Conservation (phyloP, 768 basidiomycete species). For the Vararia minispora region DNA sequence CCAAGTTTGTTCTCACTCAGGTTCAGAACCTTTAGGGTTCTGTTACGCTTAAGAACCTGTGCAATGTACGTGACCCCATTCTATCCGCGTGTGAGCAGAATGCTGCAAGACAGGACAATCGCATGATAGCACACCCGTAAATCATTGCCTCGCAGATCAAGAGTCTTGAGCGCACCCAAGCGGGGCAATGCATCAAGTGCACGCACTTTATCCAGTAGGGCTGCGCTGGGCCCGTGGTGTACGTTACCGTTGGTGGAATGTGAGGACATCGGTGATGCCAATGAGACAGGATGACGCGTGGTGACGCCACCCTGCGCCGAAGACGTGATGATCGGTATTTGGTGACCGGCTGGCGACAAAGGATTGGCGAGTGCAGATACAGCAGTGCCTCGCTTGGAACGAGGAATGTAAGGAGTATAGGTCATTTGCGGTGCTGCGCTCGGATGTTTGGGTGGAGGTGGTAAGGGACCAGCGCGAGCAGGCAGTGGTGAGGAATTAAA, state of each 20-base stretch:
- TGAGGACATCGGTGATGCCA: conserved; percentile 7
- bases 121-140: conserved; percentile 49
- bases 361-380: conserved; percentile 21
- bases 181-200: conserved; percentile 83
- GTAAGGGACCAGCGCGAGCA: conserved; percentile 27
- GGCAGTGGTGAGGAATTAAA: conserved; percentile 23
- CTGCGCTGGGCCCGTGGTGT: conserved; percentile 51
- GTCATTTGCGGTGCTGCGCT: conserved; percentile 50
- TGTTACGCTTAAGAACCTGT: conserved; percentile 92
- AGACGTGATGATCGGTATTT: conserved; percentile 59
- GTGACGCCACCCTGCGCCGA: conserved; percentile 39
- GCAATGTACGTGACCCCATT: conserved; percentile 82
- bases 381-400: conserved; percentile 36
- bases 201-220: conserved; percentile 77
- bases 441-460: conserved; percentile 42
- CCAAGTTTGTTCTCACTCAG: conserved; percentile 93
- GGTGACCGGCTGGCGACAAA: conserved; percentile 31
- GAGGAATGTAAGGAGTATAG: conserved; percentile 76
- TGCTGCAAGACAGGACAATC: not conserved
- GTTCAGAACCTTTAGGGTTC: conserved; percentile 90
- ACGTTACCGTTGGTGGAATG: conserved; percentile 9
- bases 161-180: conserved; percentile 73
- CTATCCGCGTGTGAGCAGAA: conserved; percentile 18
- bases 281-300: conserved; percentile 27
- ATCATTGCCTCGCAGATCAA: conserved; percentile 92